Conservation (phyloP, 805 yeast species). For the Saturnispora quitensis region DNA sequence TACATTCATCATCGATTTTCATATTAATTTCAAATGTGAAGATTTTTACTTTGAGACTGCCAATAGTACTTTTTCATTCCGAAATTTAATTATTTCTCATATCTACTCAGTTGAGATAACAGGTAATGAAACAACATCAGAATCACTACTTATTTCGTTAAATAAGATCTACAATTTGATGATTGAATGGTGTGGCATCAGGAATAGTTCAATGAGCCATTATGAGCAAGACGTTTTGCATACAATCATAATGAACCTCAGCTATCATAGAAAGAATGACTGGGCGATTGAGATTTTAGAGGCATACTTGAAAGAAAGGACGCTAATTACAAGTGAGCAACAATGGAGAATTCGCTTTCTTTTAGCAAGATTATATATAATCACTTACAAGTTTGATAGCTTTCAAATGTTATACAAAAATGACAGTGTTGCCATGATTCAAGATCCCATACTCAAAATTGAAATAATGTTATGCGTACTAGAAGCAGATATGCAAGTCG, state of each 20-base stretch:
- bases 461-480: conserved; percentile 1
- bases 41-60: conserved; percentile 12
- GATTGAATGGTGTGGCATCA: conserved; percentile 1
- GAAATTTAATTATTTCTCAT: conserved; percentile 19
- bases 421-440: not conserved
- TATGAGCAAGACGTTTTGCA: conserved; percentile 28
- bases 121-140: not conserved
- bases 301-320: conserved; percentile 3
- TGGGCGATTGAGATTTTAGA: conserved; percentile 14
- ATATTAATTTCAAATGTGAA: conserved; percentile 17
- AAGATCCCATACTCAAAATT: not conserved
- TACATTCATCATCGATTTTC: conserved; percentile 18
- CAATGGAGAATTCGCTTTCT: not conserved
- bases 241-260: conserved; percentile 19
- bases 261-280: conserved; percentile 14
- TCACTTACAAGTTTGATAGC: not conserved
- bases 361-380: not conserved
- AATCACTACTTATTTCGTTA: not conserved
- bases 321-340: not conserved
- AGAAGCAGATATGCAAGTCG: conserved; percentile 1
- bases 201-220: conserved; percentile 6
- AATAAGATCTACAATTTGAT: conserved; percentile 1
- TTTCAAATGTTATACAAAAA: not conserved
- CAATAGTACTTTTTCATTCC: conserved; percentile 10
- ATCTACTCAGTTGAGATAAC: conserved; percentile 12